Evolutionary conservation across 768 basidiomycete genomes (phyloP), one percentile per base, ranked within the genome.

Genomic region (Podaxis sp.): DNA sequence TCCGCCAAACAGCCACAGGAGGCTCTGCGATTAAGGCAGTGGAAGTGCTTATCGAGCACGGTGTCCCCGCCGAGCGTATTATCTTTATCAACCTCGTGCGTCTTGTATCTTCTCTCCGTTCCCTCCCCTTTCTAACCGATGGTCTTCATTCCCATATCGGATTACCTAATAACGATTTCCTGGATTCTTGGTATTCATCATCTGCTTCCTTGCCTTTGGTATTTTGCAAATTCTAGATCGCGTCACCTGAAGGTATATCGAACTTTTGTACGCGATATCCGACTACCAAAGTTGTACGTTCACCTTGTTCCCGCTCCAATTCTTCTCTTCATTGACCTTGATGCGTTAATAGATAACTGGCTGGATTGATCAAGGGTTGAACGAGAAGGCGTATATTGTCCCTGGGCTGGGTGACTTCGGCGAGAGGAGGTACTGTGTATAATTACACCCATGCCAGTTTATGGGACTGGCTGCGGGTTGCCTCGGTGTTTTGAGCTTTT

Each of bases 401-500:
- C 94, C 93, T 6, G 94, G 95, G 28, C 78, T 98, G n/a, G 95
- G 95, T n/a, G 95, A 98, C 71, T 98, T 98, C 71, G 95, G 95
- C 55, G 95, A 96, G 71, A 77, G 92, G 70, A 87, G 92, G 90
- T 89, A 66, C 63, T 71, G 65, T 47, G 37, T 54, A 25, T 62
- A n/a, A 23, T 44, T 21, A n/a, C 14, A 16, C 42, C 16, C 42
- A 5, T 44, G 5, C 18, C 42, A n/a, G 14, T 6, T 16, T n/a
- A n/a, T 16, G 18, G 16, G 42, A 9, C n/a, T n/a, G 16, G n/a
- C 14, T 44, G 42, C 18, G 42, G 42, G 42, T 44, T 7, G 5
- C 4, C 18, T 44, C n/a, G 18, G 16, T 32, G 7, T 32, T 32
- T 32, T 32, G 32, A 9, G 1, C 32, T 32, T 32, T 32, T 32